Evolutionary conservation across 257 asterid genomes (phyloP).

Genomic region (Eucommia ulmoides): DNA sequence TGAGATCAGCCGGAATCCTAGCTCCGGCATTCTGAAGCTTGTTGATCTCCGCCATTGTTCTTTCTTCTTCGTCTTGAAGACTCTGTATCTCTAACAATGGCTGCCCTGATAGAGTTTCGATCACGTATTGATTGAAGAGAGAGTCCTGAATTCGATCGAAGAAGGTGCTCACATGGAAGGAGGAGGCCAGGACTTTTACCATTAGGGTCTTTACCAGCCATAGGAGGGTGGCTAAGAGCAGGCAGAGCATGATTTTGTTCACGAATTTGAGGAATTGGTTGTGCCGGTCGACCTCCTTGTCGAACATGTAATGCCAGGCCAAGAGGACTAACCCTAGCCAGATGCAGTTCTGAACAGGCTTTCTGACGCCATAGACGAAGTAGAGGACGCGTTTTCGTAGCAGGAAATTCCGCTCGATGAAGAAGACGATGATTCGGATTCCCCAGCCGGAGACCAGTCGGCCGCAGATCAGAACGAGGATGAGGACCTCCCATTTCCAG

Average conservation of each 20-base stretch:
- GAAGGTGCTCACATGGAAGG: slow-evolving; percentile 92
- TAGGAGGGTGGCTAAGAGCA: slow-evolving; percentile 54
- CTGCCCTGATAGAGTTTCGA: slow-evolving; percentile 73
- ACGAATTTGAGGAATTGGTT: slow-evolving; percentile 39
- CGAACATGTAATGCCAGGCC: slow-evolving; percentile 82
- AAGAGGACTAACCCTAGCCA: slow-evolving; percentile 78
- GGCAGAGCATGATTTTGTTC: slow-evolving; percentile 59
- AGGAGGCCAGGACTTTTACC: slow-evolving; percentile 87
- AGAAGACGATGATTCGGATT: slow-evolving; percentile 49
- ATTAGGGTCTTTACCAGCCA: slow-evolving; percentile 86
- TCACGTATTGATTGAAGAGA: slow-evolving; percentile 65
- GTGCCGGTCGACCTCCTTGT: slow-evolving; percentile 32
- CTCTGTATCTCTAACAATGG: slow-evolving; percentile 45
- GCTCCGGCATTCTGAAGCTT: slow-evolving; percentile 75
- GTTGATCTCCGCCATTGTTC: slow-evolving; percentile 51
- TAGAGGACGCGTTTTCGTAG: slow-evolving; percentile 66
- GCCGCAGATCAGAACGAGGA: slow-evolving; percentile 74
- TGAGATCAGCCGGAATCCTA: slow-evolving; percentile 57
- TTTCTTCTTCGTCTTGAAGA: slow-evolving; percentile 54
- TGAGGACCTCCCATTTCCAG: slow-evolving; percentile 81
- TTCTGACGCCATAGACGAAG: slow-evolving; percentile 73
- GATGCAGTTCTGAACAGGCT: slow-evolving; percentile 74
- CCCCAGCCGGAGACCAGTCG: slow-evolving; percentile 83
- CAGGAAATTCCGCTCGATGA: slow-evolving; percentile 64
- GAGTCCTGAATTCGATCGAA: slow-evolving; percentile 89